Base-by-base conservation (phyloP, 2,329 filamentous ascomycete species). In the Phoma sp. region DNA sequence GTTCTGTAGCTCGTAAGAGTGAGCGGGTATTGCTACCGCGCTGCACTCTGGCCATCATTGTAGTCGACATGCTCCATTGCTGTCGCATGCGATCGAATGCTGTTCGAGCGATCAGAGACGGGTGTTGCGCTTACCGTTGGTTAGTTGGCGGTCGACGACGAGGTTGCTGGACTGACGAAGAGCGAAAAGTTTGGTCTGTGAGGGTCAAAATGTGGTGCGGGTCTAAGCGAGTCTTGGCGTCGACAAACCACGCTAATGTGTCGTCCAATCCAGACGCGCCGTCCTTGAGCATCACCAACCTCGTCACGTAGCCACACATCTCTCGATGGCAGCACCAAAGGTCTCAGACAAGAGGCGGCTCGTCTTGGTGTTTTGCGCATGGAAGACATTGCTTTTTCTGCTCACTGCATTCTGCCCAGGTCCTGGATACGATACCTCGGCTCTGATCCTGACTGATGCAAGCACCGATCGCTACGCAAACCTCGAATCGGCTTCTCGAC, bases 351-450 rank as follows among this genome's bases (percentile, higher is more conserved):
- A 15, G 17, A 54, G 39, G 36, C 62, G 53, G 21, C 57, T 68
- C 5, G 37, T 60, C 8, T 1, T 63, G 12, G 63, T 78, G 3
- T 92, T 90, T 68, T 50, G 78, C 4, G 70, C 77, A 12, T 93
- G 89, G 89, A 95, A 94, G 71, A 45, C 74, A 6, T 69, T 90
- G 9, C 77, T 95, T 6, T 73, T 92, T n/a, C 65, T 82, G 40
- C 73, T 93, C 50, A 86, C 86, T 47, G 69, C 76, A 46, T 72
- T 84, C 41, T 85, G 81, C 54, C 84, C 84, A 15, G 85, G 84
- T 62, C 77, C 78, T 17, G 85, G 85, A 44, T 96, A 95, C 73
- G 91, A 96, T 76, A 93, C 90, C n/a, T 94, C 90, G 6, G 88
- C 84, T 6, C 82, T 82, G 35, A 75, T 85, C 27, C 65, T 82